These are phyloP conservation scores for Pythium rhizo-oryzae DNA, from an alignment of 352 stramenopile species.

Conservation along the genomic window DNA sequence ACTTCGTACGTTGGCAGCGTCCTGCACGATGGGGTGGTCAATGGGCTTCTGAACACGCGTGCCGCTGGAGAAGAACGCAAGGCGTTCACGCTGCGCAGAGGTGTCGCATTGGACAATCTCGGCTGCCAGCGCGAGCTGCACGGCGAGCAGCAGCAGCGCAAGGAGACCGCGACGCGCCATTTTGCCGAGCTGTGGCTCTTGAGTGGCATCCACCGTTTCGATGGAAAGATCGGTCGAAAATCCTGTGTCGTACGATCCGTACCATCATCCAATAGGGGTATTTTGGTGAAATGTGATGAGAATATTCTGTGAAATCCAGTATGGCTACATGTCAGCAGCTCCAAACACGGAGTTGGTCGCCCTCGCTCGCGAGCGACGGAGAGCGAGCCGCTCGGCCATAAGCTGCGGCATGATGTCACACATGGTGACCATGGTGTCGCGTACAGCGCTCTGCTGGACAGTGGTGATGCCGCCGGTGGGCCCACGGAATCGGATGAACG, in stretches of 20 bases:
- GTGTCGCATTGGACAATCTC: not conserved
- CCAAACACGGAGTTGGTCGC: not conserved
- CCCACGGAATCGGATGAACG: constrained; percentile 6
- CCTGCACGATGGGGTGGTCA: constrained; percentile 45
- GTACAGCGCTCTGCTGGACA: not conserved
- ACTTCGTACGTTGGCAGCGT: constrained; percentile 40
- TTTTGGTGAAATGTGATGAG: not conserved
- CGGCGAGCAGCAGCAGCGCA: constrained; percentile 1
- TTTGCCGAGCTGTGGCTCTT: not conserved
- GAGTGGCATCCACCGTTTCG: constrained; percentile 5
- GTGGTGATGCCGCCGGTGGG: not conserved
- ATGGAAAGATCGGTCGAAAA: constrained; percentile 16
- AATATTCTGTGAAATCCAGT: not conserved
- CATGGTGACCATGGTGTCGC: not conserved
- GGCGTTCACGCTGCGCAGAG: not conserved
- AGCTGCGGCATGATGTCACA: constrained; percentile 10
- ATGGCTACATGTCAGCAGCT: constrained; percentile 10
- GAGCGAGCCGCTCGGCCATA: constrained; percentile 12
- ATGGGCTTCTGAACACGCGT: constrained; percentile 29
- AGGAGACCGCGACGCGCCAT: not conserved
- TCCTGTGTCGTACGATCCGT: not conserved
- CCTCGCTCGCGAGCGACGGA: not conserved
- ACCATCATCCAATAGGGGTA: not conserved
- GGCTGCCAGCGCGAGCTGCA: not conserved
- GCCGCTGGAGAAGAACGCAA: constrained; percentile 22